Base-by-base conservation (phyloP, 169 alveolate species). In the Plasmodium blacklocki region DNA sequence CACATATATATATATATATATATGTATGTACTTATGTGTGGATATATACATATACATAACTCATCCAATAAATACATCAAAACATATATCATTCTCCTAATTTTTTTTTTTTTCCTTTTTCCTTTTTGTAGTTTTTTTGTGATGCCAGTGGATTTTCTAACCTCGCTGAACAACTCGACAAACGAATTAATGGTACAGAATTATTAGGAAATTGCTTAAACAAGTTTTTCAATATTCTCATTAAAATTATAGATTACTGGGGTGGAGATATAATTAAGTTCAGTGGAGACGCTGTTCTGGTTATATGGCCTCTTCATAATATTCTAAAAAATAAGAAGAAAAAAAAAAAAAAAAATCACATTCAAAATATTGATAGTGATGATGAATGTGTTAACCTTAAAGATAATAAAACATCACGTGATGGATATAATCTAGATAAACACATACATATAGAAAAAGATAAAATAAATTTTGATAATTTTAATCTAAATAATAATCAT, bases 181-280 rank as follows among this genome's bases (percentile, higher is more conserved):
- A 92, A 32, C 89, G 93, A 56, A 78, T 92, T 18, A 92, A 92
- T 45, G 97, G 96, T 2, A 96, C 97, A 2, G 97, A 94, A 29
- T 90, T 93, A 7, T 73, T 95, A 12, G 97, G 97, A 2, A 78
- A 92, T 23, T 94, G 94, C 68, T 89, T 95, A 63, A 95, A 95
- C 67, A 91, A 92, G 74, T 95, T 95, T 66, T 95, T 94, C 63
- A 95, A 95, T 60, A 96, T 96, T 45, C 66, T 95, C 49, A 95
- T 95, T 3, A 89, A 93, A 54, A 93, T 94, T 39, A 95, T 95
- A 3, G 93, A 95, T 47, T 88, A 85, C 45, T 95, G 96, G 96
- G 97, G 97, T 5, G 98, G 98, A 1, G 98, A 95, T 75, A 95
- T 96, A 21, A 93, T 96, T 85, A 95, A 95, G 93, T 96, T 96